These are phyloP conservation scores for Clarireedia hainanense DNA, from an alignment of 2,329 filamentous ascomycete genomes.

Conservation along the genomic window DNA sequence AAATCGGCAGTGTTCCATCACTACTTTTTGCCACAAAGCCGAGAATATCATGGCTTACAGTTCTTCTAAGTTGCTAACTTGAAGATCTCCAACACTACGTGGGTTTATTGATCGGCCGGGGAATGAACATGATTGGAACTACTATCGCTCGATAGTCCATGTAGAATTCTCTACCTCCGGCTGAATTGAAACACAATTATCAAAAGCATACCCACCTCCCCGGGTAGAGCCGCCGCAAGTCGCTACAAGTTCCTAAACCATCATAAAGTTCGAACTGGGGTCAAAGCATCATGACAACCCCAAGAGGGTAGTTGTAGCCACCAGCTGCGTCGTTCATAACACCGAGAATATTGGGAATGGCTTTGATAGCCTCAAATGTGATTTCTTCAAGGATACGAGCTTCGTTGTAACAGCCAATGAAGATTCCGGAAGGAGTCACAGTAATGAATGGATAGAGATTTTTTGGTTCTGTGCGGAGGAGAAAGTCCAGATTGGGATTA, in stretches of 20 bases:
- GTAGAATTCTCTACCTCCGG: conserved; percentile 47
- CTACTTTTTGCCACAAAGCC: background rate
- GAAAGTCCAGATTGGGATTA: conserved; percentile 44
- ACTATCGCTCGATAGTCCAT: conserved; percentile 52
- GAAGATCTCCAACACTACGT: too few species aligned
- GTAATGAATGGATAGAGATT: conserved; percentile 59
- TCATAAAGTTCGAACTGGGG: conserved; percentile 55
- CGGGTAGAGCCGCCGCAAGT: conserved; percentile 57
- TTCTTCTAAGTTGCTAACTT: too few species aligned
- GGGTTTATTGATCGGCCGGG: too few species aligned
- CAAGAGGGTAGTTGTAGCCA: conserved; percentile 59
- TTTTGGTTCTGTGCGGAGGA: conserved; percentile 55
- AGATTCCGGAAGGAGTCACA: conserved; percentile 54
- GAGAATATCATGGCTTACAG: background rate
- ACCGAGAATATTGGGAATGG: conserved; percentile 54
- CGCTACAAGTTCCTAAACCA: conserved; percentile 48
- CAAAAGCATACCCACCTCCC: conserved; percentile 45
- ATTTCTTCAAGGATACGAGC: conserved; percentile 55
- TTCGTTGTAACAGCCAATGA: conserved; percentile 59
- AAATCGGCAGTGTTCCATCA: background rate
- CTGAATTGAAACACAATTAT: conserved; percentile 58
- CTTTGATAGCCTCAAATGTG: conserved; percentile 48
- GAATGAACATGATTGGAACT: too few species aligned
- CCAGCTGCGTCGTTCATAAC: conserved; percentile 49
- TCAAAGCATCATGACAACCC: conserved; percentile 54